Evolutionary conservation across 2,329 filamentous ascomycete species (phyloP).

Genomic region (Verticillium longisporum): DNA sequence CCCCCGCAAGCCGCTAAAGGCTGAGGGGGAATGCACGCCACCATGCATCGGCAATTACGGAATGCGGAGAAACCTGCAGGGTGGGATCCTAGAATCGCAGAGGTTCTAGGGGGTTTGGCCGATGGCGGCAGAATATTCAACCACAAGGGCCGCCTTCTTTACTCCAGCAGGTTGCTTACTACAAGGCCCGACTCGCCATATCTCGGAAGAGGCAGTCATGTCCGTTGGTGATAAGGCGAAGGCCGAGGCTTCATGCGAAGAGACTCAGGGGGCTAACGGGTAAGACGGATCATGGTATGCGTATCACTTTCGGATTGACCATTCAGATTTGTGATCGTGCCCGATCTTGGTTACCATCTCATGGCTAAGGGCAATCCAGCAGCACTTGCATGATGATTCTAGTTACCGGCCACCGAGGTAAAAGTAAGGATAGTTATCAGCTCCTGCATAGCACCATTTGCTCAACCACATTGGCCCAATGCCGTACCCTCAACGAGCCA

Average conservation of each 20-base stretch:
- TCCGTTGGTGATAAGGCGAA: background rate
- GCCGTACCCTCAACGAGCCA: too few relatives aligned
- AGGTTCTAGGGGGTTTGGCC: background rate
- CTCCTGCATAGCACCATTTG: too few relatives aligned
- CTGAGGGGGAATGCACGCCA: background rate
- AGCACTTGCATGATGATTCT: background rate
- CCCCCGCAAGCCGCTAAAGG: background rate
- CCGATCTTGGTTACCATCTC: too few relatives aligned
- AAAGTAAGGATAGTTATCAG: background rate
- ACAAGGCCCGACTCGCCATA: background rate
- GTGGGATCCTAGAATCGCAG: background rate
- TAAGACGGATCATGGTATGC: too few relatives aligned
- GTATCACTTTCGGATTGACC: too few relatives aligned
- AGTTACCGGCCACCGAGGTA: background rate
- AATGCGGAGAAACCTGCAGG: slow-evolving; percentile 8
- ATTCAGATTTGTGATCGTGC: too few relatives aligned
- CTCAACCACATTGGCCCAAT: too few relatives aligned
- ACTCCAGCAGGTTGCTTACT: background rate
- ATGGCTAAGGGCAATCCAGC: background rate
- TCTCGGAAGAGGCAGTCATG: background rate
- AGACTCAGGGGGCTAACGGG: background rate
- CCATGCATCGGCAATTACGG: slow-evolving; percentile 8
- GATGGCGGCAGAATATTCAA: slow-evolving; percentile 3
- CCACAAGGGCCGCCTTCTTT: background rate
- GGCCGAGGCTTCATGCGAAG: background rate